Evolutionary conservation across 768 basidiomycete species (phyloP).

Genomic region (Mycena indigotica): DNA sequence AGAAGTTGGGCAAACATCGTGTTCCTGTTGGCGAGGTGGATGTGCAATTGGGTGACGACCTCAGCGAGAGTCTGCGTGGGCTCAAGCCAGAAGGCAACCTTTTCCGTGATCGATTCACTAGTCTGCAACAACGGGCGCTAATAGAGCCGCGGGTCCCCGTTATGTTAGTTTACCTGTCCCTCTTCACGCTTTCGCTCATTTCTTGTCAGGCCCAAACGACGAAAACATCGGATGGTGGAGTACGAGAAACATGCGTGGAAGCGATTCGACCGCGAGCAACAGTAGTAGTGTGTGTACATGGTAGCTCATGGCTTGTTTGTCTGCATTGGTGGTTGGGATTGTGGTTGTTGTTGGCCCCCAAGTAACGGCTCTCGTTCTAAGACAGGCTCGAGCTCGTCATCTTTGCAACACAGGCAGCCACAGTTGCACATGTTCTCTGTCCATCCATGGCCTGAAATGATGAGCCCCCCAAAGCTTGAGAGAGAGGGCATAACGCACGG

Average conservation of each 20-base stretch:
- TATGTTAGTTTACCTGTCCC: constrained; percentile 51
- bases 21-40: constrained; percentile 70
- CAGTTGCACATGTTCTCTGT: constrained; percentile 8
- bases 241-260: constrained; percentile 85
- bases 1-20: constrained; percentile 77
- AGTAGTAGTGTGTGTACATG: not conserved
- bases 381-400: constrained; percentile 1
- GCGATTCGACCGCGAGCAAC: constrained; percentile 51
- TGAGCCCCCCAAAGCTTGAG: not conserved
- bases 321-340: constrained; percentile 19
- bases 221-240: constrained; percentile 55
- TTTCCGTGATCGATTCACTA: constrained; percentile 86
- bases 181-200: constrained; percentile 6
- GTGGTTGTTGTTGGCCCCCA: not conserved
- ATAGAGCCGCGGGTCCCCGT: constrained; percentile 85
- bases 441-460: constrained; percentile 12
- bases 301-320: not conserved
- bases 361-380: constrained; percentile 15
- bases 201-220: constrained; percentile 50
- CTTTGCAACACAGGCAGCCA: constrained; percentile 1
- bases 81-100: constrained; percentile 95
- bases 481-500: constrained; percentile 8
- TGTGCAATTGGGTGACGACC: constrained; percentile 89
- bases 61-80: constrained; percentile 79
- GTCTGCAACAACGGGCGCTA: constrained; percentile 84